Base-by-base conservation (phyloP, 192 early-diverging fungal genomes). In the Coemansia sp. region DNA sequence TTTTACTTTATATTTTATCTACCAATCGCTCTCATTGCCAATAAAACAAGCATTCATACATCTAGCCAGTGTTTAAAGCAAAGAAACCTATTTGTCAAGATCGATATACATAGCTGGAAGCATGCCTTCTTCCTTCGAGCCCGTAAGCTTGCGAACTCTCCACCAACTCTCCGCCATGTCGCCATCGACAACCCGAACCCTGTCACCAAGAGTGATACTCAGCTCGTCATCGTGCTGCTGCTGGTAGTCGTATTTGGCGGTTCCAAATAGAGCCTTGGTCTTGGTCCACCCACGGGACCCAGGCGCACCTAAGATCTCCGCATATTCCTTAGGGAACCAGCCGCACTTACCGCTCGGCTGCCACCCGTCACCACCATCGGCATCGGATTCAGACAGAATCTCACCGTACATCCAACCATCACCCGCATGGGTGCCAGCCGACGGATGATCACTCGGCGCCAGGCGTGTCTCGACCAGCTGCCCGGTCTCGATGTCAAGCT, bases 51-150 rank as follows among this genome's bases (percentile, higher is more conserved):
- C n/a, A n/a, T n/a, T n/a, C n/a, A n/a, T n/a, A n/a, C n/a, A n/a
- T n/a, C n/a, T n/a, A n/a, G n/a, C n/a, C n/a, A n/a, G n/a, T n/a
- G n/a, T n/a, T n/a, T n/a, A n/a, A 5, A 36, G 13, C 34, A 36
- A 11, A 5, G 13, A 36, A 36, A 36, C 33, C 41, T 63, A 69
- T 41, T 78, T 72, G 66, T 79, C 75, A n/a, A 72, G 25, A 20
- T 79, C 75, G 36, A 79, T 79, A 37, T 79, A 79, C 23, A 79
- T 79, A 14, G 75, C 75, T 0, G 75, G 70, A 50, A 79, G 40
- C 75, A 79, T 79, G 5, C 75, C 75, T 29, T 19, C 15, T n/a
- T 37, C 61, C 0, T 34, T 55, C 4, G 14, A 14, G 2, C 45
- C 6, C 13, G 2, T 30, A 13, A 79, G 37, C 33, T 48, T 63